Evolutionary conservation across 2,329 filamentous ascomycete genomes (phyloP).

Genomic region (Aspergillus fumigatus): DNA sequence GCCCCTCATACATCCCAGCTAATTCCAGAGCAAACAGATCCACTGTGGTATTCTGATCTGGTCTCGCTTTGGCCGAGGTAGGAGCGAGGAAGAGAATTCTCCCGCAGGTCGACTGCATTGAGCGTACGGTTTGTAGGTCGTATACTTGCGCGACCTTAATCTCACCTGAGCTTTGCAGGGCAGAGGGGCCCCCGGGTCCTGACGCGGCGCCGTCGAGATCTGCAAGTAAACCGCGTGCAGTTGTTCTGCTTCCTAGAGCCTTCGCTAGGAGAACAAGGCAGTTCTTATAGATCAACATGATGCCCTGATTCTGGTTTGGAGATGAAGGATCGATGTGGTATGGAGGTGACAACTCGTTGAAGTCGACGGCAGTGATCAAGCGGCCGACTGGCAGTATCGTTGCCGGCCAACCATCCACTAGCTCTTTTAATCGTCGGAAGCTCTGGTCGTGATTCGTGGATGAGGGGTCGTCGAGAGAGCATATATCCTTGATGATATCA

Average conservation of each 20-base stretch:
- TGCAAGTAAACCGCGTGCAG: conserved; percentile 72
- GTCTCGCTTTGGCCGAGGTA: conserved; percentile 17
- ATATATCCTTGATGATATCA: conserved; percentile 94
- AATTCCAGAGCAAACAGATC: conserved; percentile 66
- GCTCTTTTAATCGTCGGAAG: conserved; percentile 66
- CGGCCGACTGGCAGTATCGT: conserved; percentile 70
- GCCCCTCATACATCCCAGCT: conserved; percentile 71
- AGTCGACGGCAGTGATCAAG: conserved; percentile 75
- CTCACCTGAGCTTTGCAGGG: conserved; percentile 50
- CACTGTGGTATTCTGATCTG: conserved; percentile 18
- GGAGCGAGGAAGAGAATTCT: conserved; percentile 35
- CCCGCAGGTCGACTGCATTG: conserved; percentile 49
- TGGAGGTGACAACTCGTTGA: conserved; percentile 69
- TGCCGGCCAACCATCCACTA: conserved; percentile 72
- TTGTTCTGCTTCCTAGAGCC: conserved; percentile 56
- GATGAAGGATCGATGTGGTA: conserved; percentile 50
- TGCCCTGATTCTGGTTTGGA: conserved; percentile 53
- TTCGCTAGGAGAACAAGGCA: conserved; percentile 74
- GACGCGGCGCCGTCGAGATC: conserved; percentile 79
- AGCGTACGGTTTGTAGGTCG: conserved; percentile 63
- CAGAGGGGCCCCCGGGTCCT: conserved; percentile 35
- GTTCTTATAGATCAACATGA: conserved; percentile 82
- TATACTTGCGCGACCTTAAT: conserved; percentile 73
- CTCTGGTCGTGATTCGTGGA: conserved; percentile 66
- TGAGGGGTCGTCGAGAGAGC: conserved; percentile 75